Evolutionary conservation across 2,329 filamentous ascomycete species (phyloP), one percentile per base, ranked within the genome.

Genomic region (Cadophora sp.): DNA sequence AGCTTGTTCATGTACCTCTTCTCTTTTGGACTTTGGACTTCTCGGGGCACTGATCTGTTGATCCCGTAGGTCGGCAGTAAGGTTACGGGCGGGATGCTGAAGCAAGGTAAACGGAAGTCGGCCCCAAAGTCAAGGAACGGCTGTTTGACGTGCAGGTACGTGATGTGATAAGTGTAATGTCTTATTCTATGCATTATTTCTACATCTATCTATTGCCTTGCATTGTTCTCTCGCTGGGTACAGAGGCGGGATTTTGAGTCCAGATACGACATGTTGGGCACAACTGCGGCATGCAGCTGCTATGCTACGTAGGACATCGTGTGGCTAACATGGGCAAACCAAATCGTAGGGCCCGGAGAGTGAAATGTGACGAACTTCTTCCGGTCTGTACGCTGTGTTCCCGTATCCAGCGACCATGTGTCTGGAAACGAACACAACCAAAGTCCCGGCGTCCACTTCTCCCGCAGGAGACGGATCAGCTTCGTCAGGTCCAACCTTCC

Each of bases 91-190:
- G 14, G 37, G 14, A 56, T 56, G 53, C 53, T 34, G 27, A 56
- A 56, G 29, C 56, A 51, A 65, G 46, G 29, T 55, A 55, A 65
- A 22, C 51, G 62, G 43, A 51, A 53, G 14, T 71, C 69, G 61
- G 65, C 69, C 24, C 68, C 68, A 34, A 71, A 68, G 63, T 62
- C 60, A 34, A 55, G 69, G 53, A 63, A 65, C 56, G 68, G 69
- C 19, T 71, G 71, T 55, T 51, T 69, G 27, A 69, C 71, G 22
- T 71, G 70, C 65, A 72, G 69, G 71, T 71, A 63, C 50, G 69
- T 62, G 27, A 16, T 26, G 27, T 51, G 7, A 43, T 6, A 34
- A 5, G 5, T 34, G 11, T 34, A 5, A 6, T 43, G 37, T 16
- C 6, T 43, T 43, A 3, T 43, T 9, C 37, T 16, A 43, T 16